These are phyloP conservation scores for Misopates orontium DNA, from an alignment of 257 asterid species.

Conservation along the genomic window DNA sequence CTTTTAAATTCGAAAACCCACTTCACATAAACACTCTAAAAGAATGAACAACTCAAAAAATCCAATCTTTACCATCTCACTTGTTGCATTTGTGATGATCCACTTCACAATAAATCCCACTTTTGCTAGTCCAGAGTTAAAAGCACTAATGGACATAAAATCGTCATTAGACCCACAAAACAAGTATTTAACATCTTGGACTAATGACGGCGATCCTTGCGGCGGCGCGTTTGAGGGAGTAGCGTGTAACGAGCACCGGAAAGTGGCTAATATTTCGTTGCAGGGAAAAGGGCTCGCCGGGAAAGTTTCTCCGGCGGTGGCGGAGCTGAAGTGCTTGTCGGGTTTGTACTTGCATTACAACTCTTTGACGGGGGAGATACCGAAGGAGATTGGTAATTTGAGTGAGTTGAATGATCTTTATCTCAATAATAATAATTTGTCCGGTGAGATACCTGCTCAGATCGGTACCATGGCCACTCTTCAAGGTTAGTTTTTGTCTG, in stretches of 20 bases:
- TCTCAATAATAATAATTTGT: slow-evolving; percentile 67
- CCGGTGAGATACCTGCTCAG: slow-evolving; percentile 63
- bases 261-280: slow-evolving; percentile 74
- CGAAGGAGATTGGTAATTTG: slow-evolving; percentile 75
- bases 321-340: slow-evolving; percentile 76
- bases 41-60: slow-evolving; percentile 12
- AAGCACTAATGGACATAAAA: slow-evolving; percentile 81
- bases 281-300: slow-evolving; percentile 74
- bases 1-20: not conserved
- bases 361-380: slow-evolving; percentile 74
- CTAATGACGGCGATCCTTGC: slow-evolving; percentile 71
- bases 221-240: slow-evolving; percentile 71
- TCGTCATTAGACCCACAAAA: slow-evolving; percentile 68
- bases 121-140: slow-evolving; percentile 67
- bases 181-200: slow-evolving; percentile 72
- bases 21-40: slow-evolving; percentile 14
- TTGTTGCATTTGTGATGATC: slow-evolving; percentile 25
- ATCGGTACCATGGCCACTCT: slow-evolving; percentile 80
- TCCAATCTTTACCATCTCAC: slow-evolving; percentile 26
- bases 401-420: slow-evolving; percentile 79
- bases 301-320: slow-evolving; percentile 78
- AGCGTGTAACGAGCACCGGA: slow-evolving; percentile 78
- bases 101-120: slow-evolving; percentile 25
- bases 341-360: slow-evolving; percentile 88
- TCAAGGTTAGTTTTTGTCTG: slow-evolving; percentile 55